phyloP scores from a whole-genome alignment of 495 filamentous ascomycete species.

The Neurospora sp. region DNA sequence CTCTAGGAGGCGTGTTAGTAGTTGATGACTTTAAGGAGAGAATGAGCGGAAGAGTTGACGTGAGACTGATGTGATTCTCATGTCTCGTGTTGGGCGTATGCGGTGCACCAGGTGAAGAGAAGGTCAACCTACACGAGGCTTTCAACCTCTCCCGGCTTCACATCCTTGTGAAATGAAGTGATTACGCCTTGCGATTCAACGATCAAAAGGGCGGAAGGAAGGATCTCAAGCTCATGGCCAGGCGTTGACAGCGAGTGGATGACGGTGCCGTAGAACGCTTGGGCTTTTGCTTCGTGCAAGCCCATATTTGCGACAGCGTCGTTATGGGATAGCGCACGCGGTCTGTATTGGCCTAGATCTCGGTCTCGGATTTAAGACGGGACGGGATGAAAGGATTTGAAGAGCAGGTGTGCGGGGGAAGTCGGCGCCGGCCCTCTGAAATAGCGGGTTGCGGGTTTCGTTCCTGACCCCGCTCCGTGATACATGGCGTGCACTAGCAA shows the following conservation, averaged over 20 bases:
- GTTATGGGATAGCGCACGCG: neutral
- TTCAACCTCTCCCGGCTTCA: neutral
- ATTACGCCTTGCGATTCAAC: constrained; percentile 35
- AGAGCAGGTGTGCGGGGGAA: neutral
- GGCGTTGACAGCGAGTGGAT: constrained; percentile 37
- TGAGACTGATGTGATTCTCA: neutral
- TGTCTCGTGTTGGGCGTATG: neutral
- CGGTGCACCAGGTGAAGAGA: neutral
- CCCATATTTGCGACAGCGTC: neutral
- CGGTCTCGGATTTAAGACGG: neutral
- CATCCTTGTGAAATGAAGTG: constrained; percentile 11
- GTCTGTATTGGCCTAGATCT: neutral
- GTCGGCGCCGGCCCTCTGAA: neutral
- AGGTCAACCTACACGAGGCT: neutral
- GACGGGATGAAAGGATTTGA: no score
- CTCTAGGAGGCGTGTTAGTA: neutral
- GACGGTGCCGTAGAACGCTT: constrained; percentile 41
- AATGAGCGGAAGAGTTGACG: no score
- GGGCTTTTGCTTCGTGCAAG: neutral
- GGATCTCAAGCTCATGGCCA: constrained; percentile 30
- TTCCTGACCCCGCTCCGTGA: neutral
- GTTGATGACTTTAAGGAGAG: neutral
- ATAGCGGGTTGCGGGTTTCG: neutral
- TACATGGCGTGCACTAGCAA: neutral
- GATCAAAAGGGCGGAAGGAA: constrained; percentile 37